Evolutionary conservation across 768 basidiomycete genomes (phyloP), one percentile per base, ranked within the genome.

Genomic region (Chiua virens): DNA sequence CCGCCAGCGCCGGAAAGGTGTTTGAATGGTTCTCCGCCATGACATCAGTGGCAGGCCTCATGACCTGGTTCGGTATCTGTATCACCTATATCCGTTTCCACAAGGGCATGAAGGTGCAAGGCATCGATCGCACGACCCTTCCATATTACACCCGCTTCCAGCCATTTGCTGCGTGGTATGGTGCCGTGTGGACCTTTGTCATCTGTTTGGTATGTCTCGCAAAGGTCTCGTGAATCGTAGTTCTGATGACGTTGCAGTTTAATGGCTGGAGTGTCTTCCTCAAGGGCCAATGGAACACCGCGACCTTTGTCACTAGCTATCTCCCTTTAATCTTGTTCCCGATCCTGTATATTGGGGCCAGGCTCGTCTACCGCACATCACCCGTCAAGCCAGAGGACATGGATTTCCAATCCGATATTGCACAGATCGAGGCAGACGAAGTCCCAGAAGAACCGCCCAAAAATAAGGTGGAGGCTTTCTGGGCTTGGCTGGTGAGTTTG

Each of bases 271-370:
- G 56, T 3, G 79, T 84, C 38, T 86, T 85, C 75, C 70, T 83
- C 45, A 70, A 67, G 46, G 73, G 67, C 22, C 54, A 70, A 0
- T 86, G 83, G 90, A 63, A 65, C 23, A 75, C 74, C 5, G 83
- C 79, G 27, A 77, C 68, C n/a, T 95, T 96, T 59, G 76, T 95
- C 47, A 92, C 92, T 21, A 91, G 82, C 66, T 97, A 95, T 68
- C 64, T 93, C 39, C 89, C 87, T 20, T 65, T 83, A 6, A 56
- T 63, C n/a, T 47, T 85, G 28, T 92, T 93, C 82, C 90, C 91
- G 18, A 46, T 93, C 44, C 63, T 96, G 34, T 96, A 89, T 68
- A 8, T 76, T 34, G 76, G 69, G 17, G 79, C 84, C 53, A 81
- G 80, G 61, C 53, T 86, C 36, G 77, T 74, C 64, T 55, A 65